phyloP scores from a whole-genome alignment of 305 asterid genomes.

The Lippia alba region DNA sequence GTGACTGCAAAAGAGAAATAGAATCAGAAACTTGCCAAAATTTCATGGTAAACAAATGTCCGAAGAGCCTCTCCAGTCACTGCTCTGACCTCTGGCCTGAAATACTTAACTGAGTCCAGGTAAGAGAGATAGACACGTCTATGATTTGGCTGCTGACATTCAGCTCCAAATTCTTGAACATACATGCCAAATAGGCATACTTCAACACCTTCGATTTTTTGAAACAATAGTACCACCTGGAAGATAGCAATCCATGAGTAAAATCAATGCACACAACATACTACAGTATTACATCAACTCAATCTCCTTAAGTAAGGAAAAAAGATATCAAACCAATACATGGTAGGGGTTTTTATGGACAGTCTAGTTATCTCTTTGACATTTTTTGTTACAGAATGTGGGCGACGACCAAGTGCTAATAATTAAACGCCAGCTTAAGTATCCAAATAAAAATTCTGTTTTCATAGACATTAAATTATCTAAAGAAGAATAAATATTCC shows the following conservation, averaged over 20 bases:
- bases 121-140: slow-evolving; percentile 97
- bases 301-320: slow-evolving; percentile 17
- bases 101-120: slow-evolving; percentile 97
- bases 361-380: background rate
- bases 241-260: slow-evolving; percentile 39
- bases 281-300: slow-evolving; percentile 18
- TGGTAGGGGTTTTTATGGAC: slow-evolving; percentile 3
- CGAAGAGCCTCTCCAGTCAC: slow-evolving; percentile 98
- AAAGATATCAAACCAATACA: slow-evolving; percentile 17
- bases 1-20: slow-evolving; percentile 21
- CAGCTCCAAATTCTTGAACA: slow-evolving; percentile 99
- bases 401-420: background rate
- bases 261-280: background rate
- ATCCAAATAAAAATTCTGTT: slow-evolving; percentile 13
- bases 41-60: slow-evolving; percentile 97
- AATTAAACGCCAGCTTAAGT: background rate
- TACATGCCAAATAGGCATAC: slow-evolving; percentile 99
- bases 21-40: slow-evolving; percentile 65
- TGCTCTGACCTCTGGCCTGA: slow-evolving; percentile 94
- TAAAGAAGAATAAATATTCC: slow-evolving; percentile 9
- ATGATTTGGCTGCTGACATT: slow-evolving; percentile 95
- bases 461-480: slow-evolving; percentile 17
- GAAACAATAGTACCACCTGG: slow-evolving; percentile 91
- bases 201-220: slow-evolving; percentile 97
- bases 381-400: slow-evolving; percentile 5